These are phyloP conservation scores for Mrakia blollopis DNA, from an alignment of 768 basidiomycete genomes.

Conservation along the genomic window DNA sequence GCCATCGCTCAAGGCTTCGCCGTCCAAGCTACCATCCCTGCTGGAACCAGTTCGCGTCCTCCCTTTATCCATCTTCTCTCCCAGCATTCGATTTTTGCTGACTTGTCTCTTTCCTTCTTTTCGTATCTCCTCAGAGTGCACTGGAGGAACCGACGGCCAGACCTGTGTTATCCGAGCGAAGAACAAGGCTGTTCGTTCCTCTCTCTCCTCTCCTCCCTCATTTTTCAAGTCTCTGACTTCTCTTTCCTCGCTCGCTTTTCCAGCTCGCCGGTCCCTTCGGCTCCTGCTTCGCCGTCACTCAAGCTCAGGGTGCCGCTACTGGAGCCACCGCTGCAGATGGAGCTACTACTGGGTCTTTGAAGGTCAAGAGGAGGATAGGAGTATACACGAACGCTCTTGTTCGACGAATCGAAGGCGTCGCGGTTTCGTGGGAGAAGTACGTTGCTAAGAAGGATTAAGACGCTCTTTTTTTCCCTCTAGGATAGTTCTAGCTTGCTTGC, in stretches of 20 bases:
- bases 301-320: not conserved
- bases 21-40: constrained; percentile 12
- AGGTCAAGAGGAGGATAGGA: not conserved
- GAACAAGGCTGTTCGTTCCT: not conserved
- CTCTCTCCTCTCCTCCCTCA: not conserved
- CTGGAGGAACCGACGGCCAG: constrained; percentile 13
- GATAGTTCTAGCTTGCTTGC: not conserved
- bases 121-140: not conserved
- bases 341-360: no score
- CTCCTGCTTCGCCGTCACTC: constrained; percentile 15
- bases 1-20: constrained; percentile 4
- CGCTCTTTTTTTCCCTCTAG: no score
- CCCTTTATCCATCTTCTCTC: not conserved
- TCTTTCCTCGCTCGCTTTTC: no score
- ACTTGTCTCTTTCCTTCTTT: no score
- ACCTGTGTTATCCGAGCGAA: constrained; percentile 14
- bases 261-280: not conserved
- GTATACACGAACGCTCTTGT: not conserved
- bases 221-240: not conserved
- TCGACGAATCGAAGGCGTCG: not conserved
- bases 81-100: not conserved
- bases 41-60: constrained; percentile 1
- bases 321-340: not conserved
- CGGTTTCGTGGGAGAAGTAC: not conserved
- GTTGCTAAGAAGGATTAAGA: not conserved